Conservation (phyloP, 2,329 filamentous ascomycete species). For the Diatrype stigma region DNA sequence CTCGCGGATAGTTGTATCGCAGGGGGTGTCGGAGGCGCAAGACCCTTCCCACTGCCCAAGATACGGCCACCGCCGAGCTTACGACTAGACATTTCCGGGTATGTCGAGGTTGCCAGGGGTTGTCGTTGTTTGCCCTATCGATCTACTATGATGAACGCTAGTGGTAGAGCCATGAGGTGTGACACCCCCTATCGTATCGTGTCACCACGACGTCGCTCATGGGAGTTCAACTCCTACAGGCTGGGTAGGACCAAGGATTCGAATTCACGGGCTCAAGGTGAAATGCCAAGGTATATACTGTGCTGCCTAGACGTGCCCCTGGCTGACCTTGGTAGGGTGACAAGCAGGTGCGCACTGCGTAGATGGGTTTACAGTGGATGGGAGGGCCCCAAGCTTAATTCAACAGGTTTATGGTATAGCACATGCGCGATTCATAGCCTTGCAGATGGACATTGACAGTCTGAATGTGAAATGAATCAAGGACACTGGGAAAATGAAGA, state of each 20-base stretch:
- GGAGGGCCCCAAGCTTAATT: not conserved
- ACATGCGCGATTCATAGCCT: not conserved
- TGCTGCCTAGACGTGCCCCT: no score
- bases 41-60: slow-evolving; percentile 78
- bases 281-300: no score
- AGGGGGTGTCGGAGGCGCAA: slow-evolving; percentile 58
- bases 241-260: no score
- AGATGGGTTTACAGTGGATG: slow-evolving; percentile 3
- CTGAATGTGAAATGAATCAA: no score
- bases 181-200: not conserved
- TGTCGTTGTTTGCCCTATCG: not conserved
- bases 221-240: not conserved
- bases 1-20: slow-evolving; percentile 44
- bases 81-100: slow-evolving; percentile 84
- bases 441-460: no score
- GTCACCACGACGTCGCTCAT: not conserved
- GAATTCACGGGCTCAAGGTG: no score
- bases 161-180: not conserved
- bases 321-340: no score
- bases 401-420: not conserved
- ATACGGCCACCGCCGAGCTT: slow-evolving; percentile 91
- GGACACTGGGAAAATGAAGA: not conserved
- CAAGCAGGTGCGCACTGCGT: not conserved
- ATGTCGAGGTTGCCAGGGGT: slow-evolving; percentile 4
- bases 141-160: not conserved